Evolutionary conservation across 2,329 filamentous ascomycete species (phyloP), one percentile per base, ranked within the genome.

Genomic region (Tympanopsis confertula): DNA sequence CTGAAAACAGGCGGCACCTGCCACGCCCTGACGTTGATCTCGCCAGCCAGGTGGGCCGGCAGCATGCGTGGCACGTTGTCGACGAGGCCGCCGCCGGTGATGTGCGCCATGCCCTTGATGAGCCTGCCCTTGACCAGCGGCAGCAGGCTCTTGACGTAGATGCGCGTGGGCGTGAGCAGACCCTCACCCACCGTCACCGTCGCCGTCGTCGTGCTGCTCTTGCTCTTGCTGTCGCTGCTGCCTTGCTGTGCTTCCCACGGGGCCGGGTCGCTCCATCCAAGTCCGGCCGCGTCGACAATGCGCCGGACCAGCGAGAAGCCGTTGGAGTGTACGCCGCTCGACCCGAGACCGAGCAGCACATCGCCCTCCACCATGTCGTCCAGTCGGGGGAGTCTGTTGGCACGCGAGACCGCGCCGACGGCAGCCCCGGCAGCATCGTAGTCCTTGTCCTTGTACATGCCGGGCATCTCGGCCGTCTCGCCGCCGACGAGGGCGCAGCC

Each of bases 401-500:
- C 7, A 12, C n/a, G 38, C 7, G 40, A 30, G 54, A 89, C 74
- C 36, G 72, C 68, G 4, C 71, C 73, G 22, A 72, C 80, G 14
- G 89, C 89, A 28, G 83, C 84, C 43, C 91, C 91, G 17, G 86
- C 88, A 5, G 88, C 87, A 51, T 98, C 91, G 57, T 96, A 98
- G 53, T 93, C 86, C 36, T 86, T 84, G 38, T 74, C 78, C 44
- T 80, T 70, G 64, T 94, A 95, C 68, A 96, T 86, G 39, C 88
- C 88, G 0, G 89, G 89, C 91, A 98, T 96, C 63, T 98, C 91
- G 5, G 91, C 91, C 1, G 91, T 98, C 63, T 98, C 91, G 33
- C 91, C 91, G 28, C 91, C 91, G n/a, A 96, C 84, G 3, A 98
- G 72, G 13, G 88, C 88, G 53, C 89, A 94, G 33, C 82, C 82